These are phyloP conservation scores for Medicago lupulina DNA, from an alignment of 306 rosid genomes.

Conservation along the genomic window DNA sequence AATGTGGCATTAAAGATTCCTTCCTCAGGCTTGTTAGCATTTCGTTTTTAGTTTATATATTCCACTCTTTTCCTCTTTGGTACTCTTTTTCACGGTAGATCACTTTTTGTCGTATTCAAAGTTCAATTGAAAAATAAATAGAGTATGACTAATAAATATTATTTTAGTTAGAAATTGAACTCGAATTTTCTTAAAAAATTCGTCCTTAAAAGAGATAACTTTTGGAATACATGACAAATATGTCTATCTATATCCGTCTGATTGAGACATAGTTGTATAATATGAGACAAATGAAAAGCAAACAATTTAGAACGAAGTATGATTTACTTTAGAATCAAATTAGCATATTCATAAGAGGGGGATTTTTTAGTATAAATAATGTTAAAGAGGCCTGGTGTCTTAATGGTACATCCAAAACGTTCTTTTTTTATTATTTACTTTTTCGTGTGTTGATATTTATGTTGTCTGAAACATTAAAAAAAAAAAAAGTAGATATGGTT, in stretches of 20 bases:
- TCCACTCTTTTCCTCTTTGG: too few species aligned
- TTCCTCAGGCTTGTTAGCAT: too few species aligned
- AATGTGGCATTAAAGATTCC: too few species aligned
- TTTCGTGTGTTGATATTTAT: slow-evolving; percentile 3
- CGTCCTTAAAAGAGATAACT: not conserved
- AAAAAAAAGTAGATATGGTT: not conserved
- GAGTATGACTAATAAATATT: too few species aligned
- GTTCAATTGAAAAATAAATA: too few species aligned
- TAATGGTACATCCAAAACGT: slow-evolving; percentile 11
- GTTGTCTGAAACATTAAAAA: slow-evolving; percentile 6
- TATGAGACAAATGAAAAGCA: slow-evolving; percentile 25
- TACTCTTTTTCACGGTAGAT: too few species aligned
- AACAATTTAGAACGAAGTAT: not conserved
- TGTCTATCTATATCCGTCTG: too few species aligned
- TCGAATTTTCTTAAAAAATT: too few species aligned
- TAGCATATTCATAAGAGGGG: not conserved
- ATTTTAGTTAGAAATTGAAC: too few species aligned
- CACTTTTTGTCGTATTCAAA: too few species aligned
- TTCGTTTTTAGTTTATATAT: too few species aligned
- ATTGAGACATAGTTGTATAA: not conserved
- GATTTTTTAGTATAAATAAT: slow-evolving; percentile 22
- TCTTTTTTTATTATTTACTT: slow-evolving; percentile 7
- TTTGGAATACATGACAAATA: slow-evolving; percentile 28
- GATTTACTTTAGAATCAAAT: slow-evolving; percentile 2
- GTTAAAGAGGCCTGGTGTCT: slow-evolving; percentile 19